A percentile compares a stretch with the other conserved stretches of the same genome.
These are phyloP conservation scores for Termitomyces sp. DNA, from an alignment of 768 basidiomycete genomes.

Conservation along the genomic window DNA sequence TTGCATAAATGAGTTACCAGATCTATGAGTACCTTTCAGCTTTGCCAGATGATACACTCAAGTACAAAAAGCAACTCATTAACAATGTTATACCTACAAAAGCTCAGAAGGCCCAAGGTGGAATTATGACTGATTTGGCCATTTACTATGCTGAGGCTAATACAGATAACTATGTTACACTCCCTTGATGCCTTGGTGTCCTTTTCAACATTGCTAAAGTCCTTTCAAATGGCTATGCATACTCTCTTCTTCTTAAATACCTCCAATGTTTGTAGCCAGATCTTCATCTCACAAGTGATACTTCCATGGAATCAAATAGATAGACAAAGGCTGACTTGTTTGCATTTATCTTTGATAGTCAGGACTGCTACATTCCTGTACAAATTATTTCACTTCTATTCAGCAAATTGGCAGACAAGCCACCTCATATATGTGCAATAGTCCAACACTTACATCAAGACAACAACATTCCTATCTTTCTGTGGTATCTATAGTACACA, in stretches of 20 bases:
- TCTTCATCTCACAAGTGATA: too few species aligned
- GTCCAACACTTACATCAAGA: neutral
- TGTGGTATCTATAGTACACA: neutral
- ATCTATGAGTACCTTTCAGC: too few species aligned
- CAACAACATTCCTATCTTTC: neutral
- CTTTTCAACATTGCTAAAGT: neutral
- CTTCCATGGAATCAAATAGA: too few species aligned
- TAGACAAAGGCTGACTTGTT: too few species aligned
- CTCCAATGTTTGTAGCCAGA: too few species aligned
- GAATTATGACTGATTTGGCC: too few species aligned
- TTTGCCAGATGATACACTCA: too few species aligned
- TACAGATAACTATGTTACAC: neutral
- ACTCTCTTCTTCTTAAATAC: too few species aligned
- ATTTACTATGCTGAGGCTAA: neutral
- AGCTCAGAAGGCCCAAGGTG: neutral
- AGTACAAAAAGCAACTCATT: too few species aligned
- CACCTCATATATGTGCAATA: neutral
- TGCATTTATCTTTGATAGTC: too few species aligned
- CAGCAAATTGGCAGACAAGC: neutral
- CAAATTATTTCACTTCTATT: neutral
- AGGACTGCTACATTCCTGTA: too few species aligned
- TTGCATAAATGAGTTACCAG: neutral
- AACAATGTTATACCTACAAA: neutral
- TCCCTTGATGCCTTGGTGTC: neutral
- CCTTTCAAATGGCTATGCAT: too few species aligned